Evolutionary conservation across 495 filamentous ascomycete genomes (phyloP), one percentile per base, ranked within the genome.

Genomic region (Pseudotulostoma volvatum): DNA sequence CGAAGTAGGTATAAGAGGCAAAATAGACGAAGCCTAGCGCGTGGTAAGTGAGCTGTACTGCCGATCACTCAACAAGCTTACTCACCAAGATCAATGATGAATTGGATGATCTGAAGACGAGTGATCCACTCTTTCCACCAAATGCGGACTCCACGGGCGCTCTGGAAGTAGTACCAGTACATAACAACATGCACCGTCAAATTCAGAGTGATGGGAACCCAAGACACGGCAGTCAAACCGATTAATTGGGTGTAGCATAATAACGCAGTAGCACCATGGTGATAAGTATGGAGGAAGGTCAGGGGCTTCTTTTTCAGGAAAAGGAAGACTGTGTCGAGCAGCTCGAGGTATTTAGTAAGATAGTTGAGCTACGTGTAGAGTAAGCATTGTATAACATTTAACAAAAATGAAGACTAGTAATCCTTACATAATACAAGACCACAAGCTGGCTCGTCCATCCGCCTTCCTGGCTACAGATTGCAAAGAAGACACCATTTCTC

Each of bases 1-100:
- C 76, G 74, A 92, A 90, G 68, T 93, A 93, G 40, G 81, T 93
- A 64, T 84, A 95, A 21, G 87, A 90, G 39, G 90, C 90, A 46
- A 84, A 93, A 69, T 93, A 95, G 57, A 93, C 81, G 61, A 92
- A 93, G 48, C 74, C 79, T 84, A 44, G 11, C 16, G 23, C 11
- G 20, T 35, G 17, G 14, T 52, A 39, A 43, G 53, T 39, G 33
- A 34, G 30, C 18, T 4, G 14, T 9, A 20, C 33, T 4, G 39
- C 15, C 3, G 31, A 25, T 17, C 2, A 17, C n/a, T 3, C n/a
- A 19, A 11, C 38, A 43, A 7, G 37, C 23, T 8, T 17, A 50
- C 64, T 49, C 53, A 70, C 66, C 68, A 17, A 74, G 61, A 47
- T 73, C 70, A 50, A 74, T 67, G 45, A 74, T 57, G 51, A 74